Base-by-base conservation (phyloP, 352 stramenopile genomes). In the Phytophthora colocasiae region DNA sequence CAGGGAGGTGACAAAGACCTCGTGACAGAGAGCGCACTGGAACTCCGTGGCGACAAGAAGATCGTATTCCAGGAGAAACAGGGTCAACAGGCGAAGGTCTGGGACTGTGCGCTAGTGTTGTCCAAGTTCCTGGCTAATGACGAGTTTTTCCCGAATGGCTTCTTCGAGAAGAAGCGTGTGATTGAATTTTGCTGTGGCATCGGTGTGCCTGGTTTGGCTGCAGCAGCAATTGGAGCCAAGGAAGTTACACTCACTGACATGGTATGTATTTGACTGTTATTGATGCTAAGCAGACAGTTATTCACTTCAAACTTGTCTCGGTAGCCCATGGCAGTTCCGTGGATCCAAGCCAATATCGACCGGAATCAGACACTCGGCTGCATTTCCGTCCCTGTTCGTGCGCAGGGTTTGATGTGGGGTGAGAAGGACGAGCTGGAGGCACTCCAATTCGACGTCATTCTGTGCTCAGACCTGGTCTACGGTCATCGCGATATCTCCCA, bases 391-490 rank as follows among this genome's bases (percentile, higher is more conserved):
- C 50, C 61, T 2, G 53, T 80, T 15, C 44, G 17, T 15, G 73
- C 78, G 2, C 32, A 69, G 14, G 47, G 45, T 36, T 61, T 87
- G n/a, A 78, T 83, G 70, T 87, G 78, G 78, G 78, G 78, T 5
- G 60, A 78, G 26, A 24, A 71, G 4, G 49, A 75, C 3, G 31
- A 51, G 11, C 22, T 61, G 10, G 34, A 62, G 29, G 14, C 49
- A 8, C 49, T 53, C 12, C 54, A 58, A 14, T 86, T 88, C 56
- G 79, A 88, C 50, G 63, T 86, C 11, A 80, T 88, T 17, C 53
- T 88, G 31, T 88, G 79, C 47, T 88, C 79, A 26, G 79, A 88
- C 45, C 56, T 88, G 57, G 71, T 88, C 14, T 88, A 88, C 55
- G 79, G 77, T 29, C 71, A 88, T 53, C 69, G 36, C 29, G 65